A percentile compares a stretch with the other conserved stretches of the same genome.
phyloP scores from a whole-genome alignment of 257 asterid genomes.

The Plantago ovata region DNA sequence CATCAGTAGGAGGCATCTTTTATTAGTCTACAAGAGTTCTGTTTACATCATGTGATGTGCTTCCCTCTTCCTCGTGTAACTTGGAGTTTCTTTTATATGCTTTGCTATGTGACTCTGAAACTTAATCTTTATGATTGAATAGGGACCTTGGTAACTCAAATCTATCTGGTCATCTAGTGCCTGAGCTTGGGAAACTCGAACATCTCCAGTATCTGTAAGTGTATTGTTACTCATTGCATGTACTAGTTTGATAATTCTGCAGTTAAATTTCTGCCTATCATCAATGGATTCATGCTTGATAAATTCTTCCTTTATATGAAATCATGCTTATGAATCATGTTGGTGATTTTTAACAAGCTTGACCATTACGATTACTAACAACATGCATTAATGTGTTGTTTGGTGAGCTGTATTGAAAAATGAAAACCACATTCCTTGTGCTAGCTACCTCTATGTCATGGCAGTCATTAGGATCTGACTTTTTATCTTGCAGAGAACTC shows the following conservation, averaged over 20 bases:
- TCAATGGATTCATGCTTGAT: neutral
- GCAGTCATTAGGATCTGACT: too few species aligned
- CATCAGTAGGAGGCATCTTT: too few species aligned
- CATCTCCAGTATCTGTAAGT: conserved; percentile 65
- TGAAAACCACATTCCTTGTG: too few species aligned
- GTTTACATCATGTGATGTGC: too few species aligned
- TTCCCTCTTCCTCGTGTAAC: neutral
- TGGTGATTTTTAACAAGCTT: neutral
- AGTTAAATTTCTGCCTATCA: neutral
- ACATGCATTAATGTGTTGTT: too few species aligned
- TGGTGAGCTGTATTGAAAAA: too few species aligned
- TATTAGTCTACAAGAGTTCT: too few species aligned
- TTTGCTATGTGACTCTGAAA: conserved; percentile 13
- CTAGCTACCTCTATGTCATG: too few species aligned
- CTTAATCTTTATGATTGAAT: conserved; percentile 19
- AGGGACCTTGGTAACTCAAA: conserved; percentile 40
- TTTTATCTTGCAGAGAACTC: conserved; percentile 57
- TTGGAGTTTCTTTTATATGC: conserved; percentile 6
- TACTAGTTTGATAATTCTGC: too few species aligned
- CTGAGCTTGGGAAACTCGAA: conserved; percentile 38
- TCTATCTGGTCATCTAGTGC: conserved; percentile 34
- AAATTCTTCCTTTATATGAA: neutral
- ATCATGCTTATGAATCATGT: neutral
- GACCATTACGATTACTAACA: too few species aligned
- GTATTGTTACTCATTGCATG: neutral